Percentiles rank a stretch among this genome's conserved stretches.
Evolutionary conservation across 2,329 filamentous ascomycete species (phyloP).

Genomic region (Claviceps monticola): DNA sequence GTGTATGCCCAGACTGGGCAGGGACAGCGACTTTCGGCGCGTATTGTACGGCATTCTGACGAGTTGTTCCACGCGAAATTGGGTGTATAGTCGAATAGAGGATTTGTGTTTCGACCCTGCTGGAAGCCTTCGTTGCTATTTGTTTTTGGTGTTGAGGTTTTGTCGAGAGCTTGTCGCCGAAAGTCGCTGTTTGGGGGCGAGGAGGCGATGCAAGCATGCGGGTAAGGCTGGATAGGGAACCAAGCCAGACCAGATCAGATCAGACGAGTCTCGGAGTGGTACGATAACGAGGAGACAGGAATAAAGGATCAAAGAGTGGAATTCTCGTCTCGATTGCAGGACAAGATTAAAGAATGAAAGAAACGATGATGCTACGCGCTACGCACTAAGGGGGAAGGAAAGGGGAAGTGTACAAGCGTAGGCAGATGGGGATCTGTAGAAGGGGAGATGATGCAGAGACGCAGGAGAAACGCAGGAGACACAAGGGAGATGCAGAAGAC

Average conservation of each 20-base stretch:
- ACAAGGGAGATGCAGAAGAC: neutral
- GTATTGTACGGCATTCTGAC: constrained; percentile 81
- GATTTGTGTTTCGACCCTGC: neutral
- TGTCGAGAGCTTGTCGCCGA: neutral
- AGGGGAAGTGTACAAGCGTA: neutral
- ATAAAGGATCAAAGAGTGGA: neutral
- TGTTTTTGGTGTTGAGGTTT: neutral
- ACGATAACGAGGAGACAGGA: neutral
- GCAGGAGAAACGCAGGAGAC: neutral
- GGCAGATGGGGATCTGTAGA: neutral
- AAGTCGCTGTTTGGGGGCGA: neutral
- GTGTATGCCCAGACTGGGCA: constrained; percentile 86
- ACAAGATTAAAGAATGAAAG: neutral
- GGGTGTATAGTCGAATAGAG: neutral
- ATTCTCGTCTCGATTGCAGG: neutral
- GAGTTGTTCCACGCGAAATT: neutral
- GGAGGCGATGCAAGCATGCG: neutral
- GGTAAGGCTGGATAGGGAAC: neutral
- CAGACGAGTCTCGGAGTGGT: neutral
- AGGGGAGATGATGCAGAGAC: neutral
- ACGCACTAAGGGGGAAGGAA: constrained; percentile 3
- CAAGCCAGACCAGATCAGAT: neutral
- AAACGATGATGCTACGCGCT: neutral
- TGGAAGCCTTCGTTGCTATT: neutral
- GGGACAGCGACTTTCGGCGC: constrained; percentile 84